A percentile compares a stretch with the other conserved stretches of the same genome.
These are phyloP conservation scores for Lonicera japonica DNA, from an alignment of 129 eudicot species.

Conservation along the genomic window DNA sequence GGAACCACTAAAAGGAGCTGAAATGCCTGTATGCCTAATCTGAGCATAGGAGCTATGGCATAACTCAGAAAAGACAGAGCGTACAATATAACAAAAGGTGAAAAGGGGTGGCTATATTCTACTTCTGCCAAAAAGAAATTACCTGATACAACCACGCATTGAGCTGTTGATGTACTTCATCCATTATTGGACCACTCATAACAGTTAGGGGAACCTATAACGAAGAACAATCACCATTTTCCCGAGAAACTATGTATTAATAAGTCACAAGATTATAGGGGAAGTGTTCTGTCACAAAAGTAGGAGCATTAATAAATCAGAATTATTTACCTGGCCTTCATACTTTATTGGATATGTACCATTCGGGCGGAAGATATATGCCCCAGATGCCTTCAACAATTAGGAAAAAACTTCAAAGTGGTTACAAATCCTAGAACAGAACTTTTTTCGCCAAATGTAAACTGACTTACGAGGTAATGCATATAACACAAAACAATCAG, in stretches of 20 bases:
- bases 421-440: slow-evolving; percentile 5
- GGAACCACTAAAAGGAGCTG: no score
- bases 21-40: no score
- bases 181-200: slow-evolving; percentile 69
- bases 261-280: slow-evolving; percentile 5
- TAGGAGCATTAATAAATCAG: slow-evolving; percentile 5
- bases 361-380: slow-evolving; percentile 92
- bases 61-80: no score
- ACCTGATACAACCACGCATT: slow-evolving; percentile 92
- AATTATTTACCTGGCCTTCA: slow-evolving; percentile 50
- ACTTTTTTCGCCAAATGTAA: not conserved
- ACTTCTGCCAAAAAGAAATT: not conserved
- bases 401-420: slow-evolving; percentile 20
- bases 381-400: slow-evolving; percentile 78
- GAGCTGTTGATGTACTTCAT: slow-evolving; percentile 83
- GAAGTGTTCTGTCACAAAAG: slow-evolving; percentile 5
- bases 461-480: not conserved
- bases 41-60: no score
- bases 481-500: slow-evolving; percentile 7
- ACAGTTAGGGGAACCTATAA: slow-evolving; percentile 55
- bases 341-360: slow-evolving; percentile 44
- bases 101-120: no score
- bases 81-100: no score
- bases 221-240: slow-evolving; percentile 1
- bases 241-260: slow-evolving; percentile 8